phyloP scores from a whole-genome alignment of 805 yeast species.

The Zygoascus tannicola region DNA sequence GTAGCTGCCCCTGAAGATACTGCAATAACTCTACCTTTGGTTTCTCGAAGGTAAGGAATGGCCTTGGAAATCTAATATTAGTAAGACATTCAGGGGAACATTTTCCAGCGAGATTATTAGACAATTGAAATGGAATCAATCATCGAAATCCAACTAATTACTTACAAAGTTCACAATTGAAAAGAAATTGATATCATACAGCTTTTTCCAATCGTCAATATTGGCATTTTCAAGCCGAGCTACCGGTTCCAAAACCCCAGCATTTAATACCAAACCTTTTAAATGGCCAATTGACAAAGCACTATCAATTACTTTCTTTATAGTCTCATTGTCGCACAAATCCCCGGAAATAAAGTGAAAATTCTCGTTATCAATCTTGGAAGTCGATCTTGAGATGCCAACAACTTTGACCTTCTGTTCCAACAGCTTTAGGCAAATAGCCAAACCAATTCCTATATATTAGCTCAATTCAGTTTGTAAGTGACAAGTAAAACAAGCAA shows the following conservation, averaged over 20 bases:
- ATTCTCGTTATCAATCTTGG: not conserved
- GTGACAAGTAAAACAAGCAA: too few relatives aligned
- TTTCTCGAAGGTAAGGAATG: conserved; percentile 47
- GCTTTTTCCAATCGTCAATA: conserved; percentile 47
- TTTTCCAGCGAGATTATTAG: too few relatives aligned
- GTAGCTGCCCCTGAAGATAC: conserved; percentile 87
- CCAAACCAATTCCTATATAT: conserved; percentile 71
- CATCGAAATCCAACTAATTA: not conserved
- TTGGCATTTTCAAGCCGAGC: conserved; percentile 41
- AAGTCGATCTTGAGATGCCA: conserved; percentile 59
- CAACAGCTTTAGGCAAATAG: conserved; percentile 50
- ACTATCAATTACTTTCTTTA: conserved; percentile 31
- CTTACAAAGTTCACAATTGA: conserved; percentile 55
- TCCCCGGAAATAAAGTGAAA: conserved; percentile 41
- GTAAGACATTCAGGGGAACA: not conserved
- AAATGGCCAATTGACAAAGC: conserved; percentile 43
- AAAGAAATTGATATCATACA: conserved; percentile 72
- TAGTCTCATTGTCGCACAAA: conserved; percentile 33
- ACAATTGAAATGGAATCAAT: not conserved
- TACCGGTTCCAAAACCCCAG: conserved; percentile 77
- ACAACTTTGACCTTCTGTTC: conserved; percentile 39
- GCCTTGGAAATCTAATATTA: conserved; percentile 23
- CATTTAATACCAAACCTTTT: conserved; percentile 53
- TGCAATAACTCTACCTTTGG: conserved; percentile 58
- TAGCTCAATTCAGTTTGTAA: too few relatives aligned